phyloP scores from a whole-genome alignment of 495 filamentous ascomycete species.

The Monascus purpureus region DNA sequence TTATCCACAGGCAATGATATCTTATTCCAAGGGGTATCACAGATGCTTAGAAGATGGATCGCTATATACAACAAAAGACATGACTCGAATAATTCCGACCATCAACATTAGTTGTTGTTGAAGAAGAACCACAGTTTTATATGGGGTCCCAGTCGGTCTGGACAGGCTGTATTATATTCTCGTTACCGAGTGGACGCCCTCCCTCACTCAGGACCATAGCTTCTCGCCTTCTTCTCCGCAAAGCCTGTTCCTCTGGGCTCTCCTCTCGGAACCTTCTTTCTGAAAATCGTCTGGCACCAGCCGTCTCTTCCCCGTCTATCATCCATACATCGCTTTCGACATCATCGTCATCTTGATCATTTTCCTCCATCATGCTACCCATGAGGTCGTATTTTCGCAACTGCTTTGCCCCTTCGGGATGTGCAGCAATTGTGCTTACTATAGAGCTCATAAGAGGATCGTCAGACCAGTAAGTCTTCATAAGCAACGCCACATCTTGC shows the following conservation, averaged over 20 bases:
- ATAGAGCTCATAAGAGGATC: slow-evolving; percentile 32
- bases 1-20: slow-evolving; percentile 1
- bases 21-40: slow-evolving; percentile 9
- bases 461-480: slow-evolving; percentile 34
- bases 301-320: slow-evolving; percentile 34
- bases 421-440: slow-evolving; percentile 19
- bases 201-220: slow-evolving; percentile 41
- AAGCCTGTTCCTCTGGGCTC: slow-evolving; percentile 33
- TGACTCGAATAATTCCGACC: too few relatives aligned
- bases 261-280: slow-evolving; percentile 29
- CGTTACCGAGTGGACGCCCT: slow-evolving; percentile 30
- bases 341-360: slow-evolving; percentile 32
- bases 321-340: slow-evolving; percentile 36
- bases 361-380: slow-evolving; percentile 28
- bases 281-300: slow-evolving; percentile 14
- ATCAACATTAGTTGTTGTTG: too few relatives aligned
- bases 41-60: not conserved
- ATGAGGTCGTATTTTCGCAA: slow-evolving; percentile 31
- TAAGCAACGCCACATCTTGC: slow-evolving; percentile 27
- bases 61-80: not conserved
- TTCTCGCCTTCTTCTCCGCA: slow-evolving; percentile 36
- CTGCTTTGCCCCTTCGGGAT: slow-evolving; percentile 23
- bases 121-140: not conserved
- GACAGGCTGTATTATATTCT: slow-evolving; percentile 36
- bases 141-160: slow-evolving; percentile 5